Conservation (phyloP, 176 grass and related monocot species). For the Triticum urartu region DNA sequence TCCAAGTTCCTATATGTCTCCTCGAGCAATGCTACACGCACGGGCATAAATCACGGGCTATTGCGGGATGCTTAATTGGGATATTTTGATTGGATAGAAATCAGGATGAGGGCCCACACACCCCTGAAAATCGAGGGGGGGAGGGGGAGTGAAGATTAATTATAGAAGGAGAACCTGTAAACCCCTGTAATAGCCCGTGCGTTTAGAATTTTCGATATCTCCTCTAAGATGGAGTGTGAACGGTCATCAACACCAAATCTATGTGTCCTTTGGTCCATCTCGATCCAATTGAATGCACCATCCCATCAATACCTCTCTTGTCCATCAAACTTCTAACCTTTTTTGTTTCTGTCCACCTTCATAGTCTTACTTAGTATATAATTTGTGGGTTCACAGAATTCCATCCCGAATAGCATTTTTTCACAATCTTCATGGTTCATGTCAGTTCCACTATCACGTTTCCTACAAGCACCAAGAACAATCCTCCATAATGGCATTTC, state of each 20-base stretch:
- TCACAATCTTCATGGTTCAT: slow-evolving; percentile 13
- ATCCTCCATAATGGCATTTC: slow-evolving; percentile 27
- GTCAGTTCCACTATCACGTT: slow-evolving; percentile 15
- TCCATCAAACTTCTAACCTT: slow-evolving; percentile 30
- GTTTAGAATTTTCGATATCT: background rate
- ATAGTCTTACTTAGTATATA: slow-evolving; percentile 24
- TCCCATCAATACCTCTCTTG: slow-evolving; percentile 22
- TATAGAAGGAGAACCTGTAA: too few species aligned
- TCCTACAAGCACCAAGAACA: slow-evolving; percentile 46
- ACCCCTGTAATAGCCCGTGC: too few species aligned
- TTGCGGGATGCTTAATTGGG: too few species aligned
- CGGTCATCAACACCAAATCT: slow-evolving; percentile 40
- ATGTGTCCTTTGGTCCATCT: slow-evolving; percentile 30
- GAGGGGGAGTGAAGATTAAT: too few species aligned
- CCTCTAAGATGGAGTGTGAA: slow-evolving; percentile 24
- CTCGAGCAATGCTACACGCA: too few species aligned
- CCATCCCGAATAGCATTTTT: slow-evolving; percentile 29
- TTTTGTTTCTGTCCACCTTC: slow-evolving; percentile 36
- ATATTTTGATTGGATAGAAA: too few species aligned
- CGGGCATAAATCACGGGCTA: too few species aligned
- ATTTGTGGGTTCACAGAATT: slow-evolving; percentile 32
- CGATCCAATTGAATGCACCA: slow-evolving; percentile 41
- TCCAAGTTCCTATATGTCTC: slow-evolving; percentile 16
- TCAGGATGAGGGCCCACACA: too few species aligned
- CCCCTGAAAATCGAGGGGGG: too few species aligned